Evolutionary conservation across 352 stramenopile species (phyloP).

Genomic region (Aphanomyces astaci): DNA sequence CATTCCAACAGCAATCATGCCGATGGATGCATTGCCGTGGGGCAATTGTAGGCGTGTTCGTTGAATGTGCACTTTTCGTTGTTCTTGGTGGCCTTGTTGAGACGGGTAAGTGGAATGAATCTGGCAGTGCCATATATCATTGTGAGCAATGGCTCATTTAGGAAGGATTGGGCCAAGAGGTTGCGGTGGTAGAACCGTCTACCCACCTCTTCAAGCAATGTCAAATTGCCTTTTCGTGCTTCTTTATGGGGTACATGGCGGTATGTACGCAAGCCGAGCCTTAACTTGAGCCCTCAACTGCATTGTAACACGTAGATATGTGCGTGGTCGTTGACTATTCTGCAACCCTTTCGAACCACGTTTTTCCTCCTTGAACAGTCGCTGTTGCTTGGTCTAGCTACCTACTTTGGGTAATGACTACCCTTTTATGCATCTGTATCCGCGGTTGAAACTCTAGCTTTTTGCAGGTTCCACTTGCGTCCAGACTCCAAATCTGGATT

Average conservation of each 20-base stretch:
- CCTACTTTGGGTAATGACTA: background rate
- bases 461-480: background rate
- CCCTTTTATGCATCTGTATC: background rate
- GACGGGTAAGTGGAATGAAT: background rate
- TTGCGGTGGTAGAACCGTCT: background rate
- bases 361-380: background rate
- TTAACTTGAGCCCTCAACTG: background rate
- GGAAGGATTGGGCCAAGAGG: background rate
- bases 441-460: background rate
- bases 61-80: constrained; percentile 7
- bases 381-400: constrained; percentile 5
- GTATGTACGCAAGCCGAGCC: background rate
- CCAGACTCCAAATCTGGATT: background rate
- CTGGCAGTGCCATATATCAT: background rate
- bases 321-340: background rate
- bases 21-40: background rate
- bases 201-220: background rate
- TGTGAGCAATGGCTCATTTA: background rate
- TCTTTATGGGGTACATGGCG: background rate
- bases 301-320: background rate
- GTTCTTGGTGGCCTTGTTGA: background rate
- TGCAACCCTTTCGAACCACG: background rate
- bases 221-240: background rate
- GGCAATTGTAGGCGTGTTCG: background rate
- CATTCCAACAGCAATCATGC: no score